Conservation (phyloP, 148 eudicot genomes). For the Rhododendron williamsianum region DNA sequence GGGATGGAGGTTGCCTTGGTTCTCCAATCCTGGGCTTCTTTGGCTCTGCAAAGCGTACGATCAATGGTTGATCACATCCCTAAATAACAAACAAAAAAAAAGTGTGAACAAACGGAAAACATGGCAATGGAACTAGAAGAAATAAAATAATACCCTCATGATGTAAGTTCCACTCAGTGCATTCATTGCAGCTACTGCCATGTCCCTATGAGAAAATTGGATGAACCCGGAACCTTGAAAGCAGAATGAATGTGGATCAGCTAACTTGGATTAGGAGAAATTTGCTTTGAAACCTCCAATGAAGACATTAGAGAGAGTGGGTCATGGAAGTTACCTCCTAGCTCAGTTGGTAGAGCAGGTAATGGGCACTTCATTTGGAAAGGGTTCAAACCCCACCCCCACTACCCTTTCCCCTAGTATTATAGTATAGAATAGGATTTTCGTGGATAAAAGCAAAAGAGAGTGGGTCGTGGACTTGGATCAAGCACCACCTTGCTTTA, state of each 20-base stretch:
- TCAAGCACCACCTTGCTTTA: not conserved
- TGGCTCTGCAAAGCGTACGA: slow-evolving; percentile 95
- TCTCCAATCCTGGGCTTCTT: slow-evolving; percentile 79
- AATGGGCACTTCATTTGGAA: not conserved
- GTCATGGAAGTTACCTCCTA: not conserved
- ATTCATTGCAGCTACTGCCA: slow-evolving; percentile 92
- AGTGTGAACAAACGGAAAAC: slow-evolving; percentile 7
- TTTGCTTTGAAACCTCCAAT: not conserved
- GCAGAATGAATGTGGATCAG: slow-evolving; percentile 15
- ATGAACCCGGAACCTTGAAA: slow-evolving; percentile 72
- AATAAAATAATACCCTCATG: slow-evolving; percentile 51
- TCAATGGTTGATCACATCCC: slow-evolving; percentile 86
- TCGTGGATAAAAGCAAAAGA: not conserved
- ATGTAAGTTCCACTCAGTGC: slow-evolving; percentile 66
- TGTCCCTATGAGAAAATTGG: slow-evolving; percentile 62
- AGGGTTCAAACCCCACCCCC: not conserved
- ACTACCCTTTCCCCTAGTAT: not conserved
- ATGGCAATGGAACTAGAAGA: slow-evolving; percentile 13
- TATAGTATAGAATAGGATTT: too few species aligned
- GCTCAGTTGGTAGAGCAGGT: not conserved
- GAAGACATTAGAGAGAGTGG: not conserved
- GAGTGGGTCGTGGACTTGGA: not conserved
- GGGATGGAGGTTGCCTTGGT: slow-evolving; percentile 36
- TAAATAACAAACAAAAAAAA: slow-evolving; percentile 13
- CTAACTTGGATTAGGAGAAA: not conserved